phyloP scores from a whole-genome alignment of 208 protist species.

The Wallacemonas sp. region DNA sequence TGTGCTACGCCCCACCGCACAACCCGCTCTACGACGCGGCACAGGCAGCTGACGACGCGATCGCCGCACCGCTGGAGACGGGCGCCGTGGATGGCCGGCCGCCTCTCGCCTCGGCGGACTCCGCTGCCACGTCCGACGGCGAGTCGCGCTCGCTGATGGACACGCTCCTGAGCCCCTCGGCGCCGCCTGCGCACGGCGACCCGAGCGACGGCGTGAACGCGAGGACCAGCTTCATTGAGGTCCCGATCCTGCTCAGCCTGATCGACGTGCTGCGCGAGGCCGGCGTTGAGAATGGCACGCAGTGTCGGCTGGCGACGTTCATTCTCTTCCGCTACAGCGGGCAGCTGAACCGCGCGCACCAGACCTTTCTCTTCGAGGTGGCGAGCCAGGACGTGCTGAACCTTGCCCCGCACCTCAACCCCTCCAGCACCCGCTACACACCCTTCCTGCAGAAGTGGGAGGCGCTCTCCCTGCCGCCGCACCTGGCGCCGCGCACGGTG shows the following conservation, averaged over 20 bases:
- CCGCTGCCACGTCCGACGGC: background rate
- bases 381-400: slow-evolving; percentile 33
- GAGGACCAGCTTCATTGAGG: slow-evolving; percentile 18
- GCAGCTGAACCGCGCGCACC: slow-evolving; percentile 43
- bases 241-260: slow-evolving; percentile 66
- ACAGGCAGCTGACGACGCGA: background rate
- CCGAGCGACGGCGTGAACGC: background rate
- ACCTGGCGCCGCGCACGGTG: slow-evolving; percentile 81
- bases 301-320: slow-evolving; percentile 59
- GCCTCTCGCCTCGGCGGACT: background rate
- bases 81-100: background rate
- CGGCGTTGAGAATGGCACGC: slow-evolving; percentile 31
- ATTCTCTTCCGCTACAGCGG: slow-evolving; percentile 74
- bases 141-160: slow-evolving; percentile 4
- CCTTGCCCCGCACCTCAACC: slow-evolving; percentile 32
- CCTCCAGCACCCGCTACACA: slow-evolving; percentile 24
- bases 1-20: slow-evolving; percentile 1
- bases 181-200: background rate
- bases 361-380: slow-evolving; percentile 43
- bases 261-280: slow-evolving; percentile 52
- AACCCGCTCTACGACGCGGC: slow-evolving; percentile 29
- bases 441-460: slow-evolving; percentile 77
- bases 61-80: too few relatives aligned
- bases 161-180: background rate
- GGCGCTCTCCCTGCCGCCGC: slow-evolving; percentile 67